These are phyloP conservation scores for Mycena olivaceomarginata DNA, from an alignment of 768 basidiomycete species.

Conservation along the genomic window DNA sequence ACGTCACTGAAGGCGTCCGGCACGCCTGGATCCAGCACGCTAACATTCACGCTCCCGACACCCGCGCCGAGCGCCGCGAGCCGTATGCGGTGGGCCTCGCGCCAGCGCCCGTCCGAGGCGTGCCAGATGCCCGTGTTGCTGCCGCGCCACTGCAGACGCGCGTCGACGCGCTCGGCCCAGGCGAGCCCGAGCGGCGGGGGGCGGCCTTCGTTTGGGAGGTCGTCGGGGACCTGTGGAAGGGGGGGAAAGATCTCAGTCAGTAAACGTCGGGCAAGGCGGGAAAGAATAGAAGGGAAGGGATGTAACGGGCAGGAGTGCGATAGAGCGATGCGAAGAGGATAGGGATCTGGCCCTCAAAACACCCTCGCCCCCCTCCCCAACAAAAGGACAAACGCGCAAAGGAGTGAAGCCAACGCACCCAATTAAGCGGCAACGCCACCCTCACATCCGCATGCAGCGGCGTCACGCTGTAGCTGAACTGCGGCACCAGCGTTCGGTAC, in stretches of 20 bases:
- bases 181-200: slow-evolving; percentile 50
- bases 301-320: neutral
- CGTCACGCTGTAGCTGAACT: slow-evolving; percentile 71
- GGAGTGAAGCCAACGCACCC: slow-evolving; percentile 49
- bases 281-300: neutral
- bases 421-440: slow-evolving; percentile 65
- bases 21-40: slow-evolving; percentile 52
- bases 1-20: slow-evolving; percentile 38
- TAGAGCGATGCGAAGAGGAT: no score
- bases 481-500: slow-evolving; percentile 63
- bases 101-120: slow-evolving; percentile 62
- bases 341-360: no score
- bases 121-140: slow-evolving; percentile 81
- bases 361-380: no score
- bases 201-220: slow-evolving; percentile 43
- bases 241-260: neutral
- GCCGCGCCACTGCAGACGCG: slow-evolving; percentile 81
- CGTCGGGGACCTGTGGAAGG: slow-evolving; percentile 15
- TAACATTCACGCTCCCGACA: slow-evolving; percentile 51
- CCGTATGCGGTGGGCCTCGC: slow-evolving; percentile 63
- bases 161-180: slow-evolving; percentile 79
- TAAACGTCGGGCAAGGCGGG: neutral
- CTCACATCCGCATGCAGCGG: slow-evolving; percentile 72
- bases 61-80: slow-evolving; percentile 61
- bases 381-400: no score